A percentile compares a stretch with the other conserved stretches of the same genome.
These are phyloP conservation scores for Fusarium sulawesiense DNA, from an alignment of 2,329 filamentous ascomycete species.

Conservation along the genomic window DNA sequence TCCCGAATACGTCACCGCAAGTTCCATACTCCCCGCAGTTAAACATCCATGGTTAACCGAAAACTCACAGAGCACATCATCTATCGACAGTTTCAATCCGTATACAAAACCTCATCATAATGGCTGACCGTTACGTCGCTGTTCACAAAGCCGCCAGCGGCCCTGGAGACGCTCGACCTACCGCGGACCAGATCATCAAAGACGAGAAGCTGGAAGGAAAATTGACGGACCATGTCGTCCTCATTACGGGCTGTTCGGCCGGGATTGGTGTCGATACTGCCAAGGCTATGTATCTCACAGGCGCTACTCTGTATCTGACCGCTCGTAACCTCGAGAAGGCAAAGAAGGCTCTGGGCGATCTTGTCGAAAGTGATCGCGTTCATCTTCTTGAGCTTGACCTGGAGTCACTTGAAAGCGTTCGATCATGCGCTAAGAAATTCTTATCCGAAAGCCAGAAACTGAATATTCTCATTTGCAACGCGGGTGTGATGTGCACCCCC, in stretches of 20 bases:
- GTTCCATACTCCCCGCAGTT: not conserved
- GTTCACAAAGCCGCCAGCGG: conserved; percentile 5
- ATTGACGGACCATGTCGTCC: fast-evolving
- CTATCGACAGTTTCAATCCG: too few species aligned
- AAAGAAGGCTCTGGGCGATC: not conserved
- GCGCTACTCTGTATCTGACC: conserved; percentile 3
- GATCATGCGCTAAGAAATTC: not conserved
- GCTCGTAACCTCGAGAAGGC: conserved; percentile 6
- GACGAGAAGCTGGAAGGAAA: not conserved
- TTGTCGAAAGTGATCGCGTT: not conserved
- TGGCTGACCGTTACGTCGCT: conserved; percentile 14
- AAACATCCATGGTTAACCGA: too few species aligned
- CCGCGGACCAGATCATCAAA: conserved; percentile 2
- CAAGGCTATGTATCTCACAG: not conserved
- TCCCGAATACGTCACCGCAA: not conserved
- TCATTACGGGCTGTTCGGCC: not conserved
- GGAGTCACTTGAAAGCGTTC: not conserved
- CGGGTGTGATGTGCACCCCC: conserved; percentile 6
- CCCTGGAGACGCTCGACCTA: not conserved
- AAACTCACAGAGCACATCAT: too few species aligned
- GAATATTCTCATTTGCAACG: conserved; percentile 6
- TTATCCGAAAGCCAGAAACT: not conserved
- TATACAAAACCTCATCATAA: fast-evolving
- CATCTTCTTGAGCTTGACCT: not conserved
- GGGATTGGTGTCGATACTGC: conserved; percentile 2